Evolutionary conservation across 129 eudicot species (phyloP).

Genomic region (Lonicera japonica): DNA sequence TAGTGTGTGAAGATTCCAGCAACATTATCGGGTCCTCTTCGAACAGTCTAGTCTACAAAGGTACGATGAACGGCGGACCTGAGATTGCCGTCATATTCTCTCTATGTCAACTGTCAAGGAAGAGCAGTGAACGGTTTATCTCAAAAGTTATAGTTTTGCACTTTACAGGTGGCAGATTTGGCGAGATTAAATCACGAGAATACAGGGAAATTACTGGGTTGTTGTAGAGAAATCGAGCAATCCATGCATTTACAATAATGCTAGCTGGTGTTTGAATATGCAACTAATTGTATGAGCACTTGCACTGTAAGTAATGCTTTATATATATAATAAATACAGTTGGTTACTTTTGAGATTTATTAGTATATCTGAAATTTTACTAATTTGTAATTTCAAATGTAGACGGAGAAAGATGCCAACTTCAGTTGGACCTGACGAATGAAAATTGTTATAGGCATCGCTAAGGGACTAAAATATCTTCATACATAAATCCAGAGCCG

Average conservation of each 20-base stretch:
- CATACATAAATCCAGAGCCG: conserved; percentile 84
- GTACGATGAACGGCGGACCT: conserved; percentile 80
- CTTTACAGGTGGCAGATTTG: conserved; percentile 71
- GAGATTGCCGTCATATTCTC: conserved; percentile 91
- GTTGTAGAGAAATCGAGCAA: conserved; percentile 66
- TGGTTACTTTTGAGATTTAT: not conserved
- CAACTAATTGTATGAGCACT: conserved; percentile 89
- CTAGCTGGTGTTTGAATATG: conserved; percentile 92
- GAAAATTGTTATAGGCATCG: conserved; percentile 78
- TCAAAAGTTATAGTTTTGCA: conserved; percentile 23
- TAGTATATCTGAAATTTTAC: conserved; percentile 11
- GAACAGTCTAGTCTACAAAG: conserved; percentile 79
- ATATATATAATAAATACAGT: no score
- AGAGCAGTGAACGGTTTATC: conserved; percentile 71
- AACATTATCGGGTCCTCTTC: conserved; percentile 86
- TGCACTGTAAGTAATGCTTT: conserved; percentile 65
- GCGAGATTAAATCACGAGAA: conserved; percentile 80
- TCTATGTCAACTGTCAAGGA: conserved; percentile 66
- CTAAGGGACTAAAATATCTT: conserved; percentile 75
- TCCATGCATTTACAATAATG: conserved; percentile 94
- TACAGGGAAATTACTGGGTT: conserved; percentile 68
- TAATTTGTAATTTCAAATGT: conserved; percentile 5
- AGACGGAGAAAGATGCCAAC: conserved; percentile 89
- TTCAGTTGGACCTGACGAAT: conserved; percentile 89
- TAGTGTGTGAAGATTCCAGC: conserved; percentile 98